Conservation (phyloP, 768 basidiomycete species). For the Fistulinella prunicolor region DNA sequence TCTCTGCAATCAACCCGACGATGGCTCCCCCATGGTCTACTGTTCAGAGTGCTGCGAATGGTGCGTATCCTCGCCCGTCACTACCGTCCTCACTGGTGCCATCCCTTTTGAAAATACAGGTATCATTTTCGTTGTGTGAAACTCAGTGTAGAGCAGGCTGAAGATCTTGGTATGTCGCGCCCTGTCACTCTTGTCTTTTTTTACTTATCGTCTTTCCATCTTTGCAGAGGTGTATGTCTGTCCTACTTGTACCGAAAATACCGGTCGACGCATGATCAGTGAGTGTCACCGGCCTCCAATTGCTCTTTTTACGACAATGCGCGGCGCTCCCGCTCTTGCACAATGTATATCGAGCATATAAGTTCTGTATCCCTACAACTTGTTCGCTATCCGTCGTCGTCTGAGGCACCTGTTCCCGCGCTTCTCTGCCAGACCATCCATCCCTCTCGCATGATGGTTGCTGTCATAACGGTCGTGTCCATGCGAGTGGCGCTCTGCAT, state of each 20-base stretch:
- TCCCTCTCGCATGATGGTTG: slow-evolving; percentile 28
- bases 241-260: slow-evolving; percentile 52
- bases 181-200: background rate
- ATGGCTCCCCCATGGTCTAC: slow-evolving; percentile 78
- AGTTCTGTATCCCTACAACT: slow-evolving; percentile 36
- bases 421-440: slow-evolving; percentile 34
- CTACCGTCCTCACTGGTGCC: slow-evolving; percentile 3
- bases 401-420: slow-evolving; percentile 31
- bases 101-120: slow-evolving; percentile 43
- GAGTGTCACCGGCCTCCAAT: slow-evolving; percentile 54
- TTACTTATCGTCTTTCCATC: slow-evolving; percentile 14
- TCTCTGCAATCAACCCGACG: slow-evolving; percentile 64
- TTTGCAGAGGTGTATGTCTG: slow-evolving; percentile 58
- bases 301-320: slow-evolving; percentile 28
- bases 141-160: slow-evolving; percentile 60
- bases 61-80: slow-evolving; percentile 38
- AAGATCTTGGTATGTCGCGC: slow-evolving; percentile 68
- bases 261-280: slow-evolving; percentile 69
- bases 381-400: slow-evolving; percentile 34
- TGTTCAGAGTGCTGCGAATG: slow-evolving; percentile 73
- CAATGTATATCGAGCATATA: slow-evolving; percentile 37
- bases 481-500: slow-evolving; percentile 30
- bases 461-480: slow-evolving; percentile 33
- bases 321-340: slow-evolving; percentile 24
- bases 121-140: slow-evolving; percentile 80